A percentile compares a stretch with the other conserved stretches of the same genome.
Evolutionary conservation across 805 yeast genomes (phyloP).

Genomic region (Candida coquimbonensis): DNA sequence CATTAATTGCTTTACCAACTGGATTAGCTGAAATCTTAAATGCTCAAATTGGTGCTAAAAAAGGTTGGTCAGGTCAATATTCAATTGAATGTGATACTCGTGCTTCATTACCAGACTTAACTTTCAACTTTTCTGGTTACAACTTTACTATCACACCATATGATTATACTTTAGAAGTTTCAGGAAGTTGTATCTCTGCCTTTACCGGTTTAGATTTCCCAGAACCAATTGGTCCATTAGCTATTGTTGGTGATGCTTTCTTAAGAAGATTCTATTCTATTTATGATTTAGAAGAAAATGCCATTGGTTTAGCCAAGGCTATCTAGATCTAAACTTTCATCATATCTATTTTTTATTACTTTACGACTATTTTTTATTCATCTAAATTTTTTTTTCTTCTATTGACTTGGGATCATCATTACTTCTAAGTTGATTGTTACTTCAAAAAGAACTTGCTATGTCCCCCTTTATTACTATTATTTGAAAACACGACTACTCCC

Average conservation of each 20-base stretch:
- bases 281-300: slow-evolving; percentile 83
- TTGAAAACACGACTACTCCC: no score
- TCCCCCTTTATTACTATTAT: no score
- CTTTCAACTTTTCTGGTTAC: slow-evolving; percentile 82
- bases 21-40: slow-evolving; percentile 93
- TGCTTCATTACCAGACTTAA: slow-evolving; percentile 81
- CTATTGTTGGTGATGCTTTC: slow-evolving; percentile 96
- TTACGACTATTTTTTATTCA: no score
- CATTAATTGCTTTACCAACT: slow-evolving; percentile 89
- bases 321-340: slow-evolving; percentile 26
- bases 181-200: slow-evolving; percentile 94
- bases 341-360: no score
- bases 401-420: no score
- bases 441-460: no score
- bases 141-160: slow-evolving; percentile 85
- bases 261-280: slow-evolving; percentile 91
- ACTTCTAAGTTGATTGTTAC: no score
- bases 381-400: no score
- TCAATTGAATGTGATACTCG: slow-evolving; percentile 83
- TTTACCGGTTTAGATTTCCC: slow-evolving; percentile 98
- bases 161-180: slow-evolving; percentile 90
- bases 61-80: slow-evolving; percentile 97
- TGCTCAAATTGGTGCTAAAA: slow-evolving; percentile 93
- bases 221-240: slow-evolving; percentile 92
- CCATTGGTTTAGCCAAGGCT: slow-evolving; percentile 90